phyloP scores from a whole-genome alignment of 2,329 filamentous ascomycete genomes.

The Aspergillus sp. region DNA sequence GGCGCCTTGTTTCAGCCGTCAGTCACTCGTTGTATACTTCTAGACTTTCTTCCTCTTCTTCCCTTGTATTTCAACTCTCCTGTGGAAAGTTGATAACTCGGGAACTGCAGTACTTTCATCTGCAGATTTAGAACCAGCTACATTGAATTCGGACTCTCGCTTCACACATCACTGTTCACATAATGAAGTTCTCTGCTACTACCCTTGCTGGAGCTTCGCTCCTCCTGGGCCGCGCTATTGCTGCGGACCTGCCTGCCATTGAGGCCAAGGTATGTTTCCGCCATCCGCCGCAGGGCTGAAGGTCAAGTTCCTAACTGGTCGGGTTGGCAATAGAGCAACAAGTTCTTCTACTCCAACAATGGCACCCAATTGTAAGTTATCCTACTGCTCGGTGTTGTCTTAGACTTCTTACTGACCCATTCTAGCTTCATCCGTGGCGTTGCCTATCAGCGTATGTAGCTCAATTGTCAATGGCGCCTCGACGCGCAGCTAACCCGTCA shows the following conservation, averaged over 20 bases:
- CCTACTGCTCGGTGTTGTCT: neutral
- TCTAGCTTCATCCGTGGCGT: slow-evolving; percentile 81
- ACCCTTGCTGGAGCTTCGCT: slow-evolving; percentile 56
- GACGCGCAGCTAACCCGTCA: slow-evolving; percentile 40
- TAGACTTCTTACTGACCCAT: neutral
- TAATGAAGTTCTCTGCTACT: slow-evolving; percentile 56
- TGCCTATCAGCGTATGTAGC: slow-evolving; percentile 74
- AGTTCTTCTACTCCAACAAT: slow-evolving; percentile 88
- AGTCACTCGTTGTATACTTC: slow-evolving; percentile 26
- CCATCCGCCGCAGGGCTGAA: slow-evolving; percentile 1
- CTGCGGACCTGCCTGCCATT: slow-evolving; percentile 59
- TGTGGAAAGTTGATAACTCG: slow-evolving; percentile 13
- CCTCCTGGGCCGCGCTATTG: slow-evolving; percentile 53
- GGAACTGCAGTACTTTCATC: slow-evolving; percentile 13
- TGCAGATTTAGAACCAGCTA: slow-evolving; percentile 14
- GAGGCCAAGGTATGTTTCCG: slow-evolving; percentile 61
- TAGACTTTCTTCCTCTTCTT: slow-evolving; percentile 4
- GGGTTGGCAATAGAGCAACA: slow-evolving; percentile 60
- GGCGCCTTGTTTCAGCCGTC: slow-evolving; percentile 22
- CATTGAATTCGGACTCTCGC: slow-evolving; percentile 13
- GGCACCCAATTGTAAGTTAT: slow-evolving; percentile 67
- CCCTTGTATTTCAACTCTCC: slow-evolving; percentile 5
- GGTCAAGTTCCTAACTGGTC: slow-evolving; percentile 5
- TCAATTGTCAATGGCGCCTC: neutral
- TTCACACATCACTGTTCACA: slow-evolving; percentile 28